Base-by-base conservation (phyloP, 345 rosid genomes). In the Orychophragmus violaceus region DNA sequence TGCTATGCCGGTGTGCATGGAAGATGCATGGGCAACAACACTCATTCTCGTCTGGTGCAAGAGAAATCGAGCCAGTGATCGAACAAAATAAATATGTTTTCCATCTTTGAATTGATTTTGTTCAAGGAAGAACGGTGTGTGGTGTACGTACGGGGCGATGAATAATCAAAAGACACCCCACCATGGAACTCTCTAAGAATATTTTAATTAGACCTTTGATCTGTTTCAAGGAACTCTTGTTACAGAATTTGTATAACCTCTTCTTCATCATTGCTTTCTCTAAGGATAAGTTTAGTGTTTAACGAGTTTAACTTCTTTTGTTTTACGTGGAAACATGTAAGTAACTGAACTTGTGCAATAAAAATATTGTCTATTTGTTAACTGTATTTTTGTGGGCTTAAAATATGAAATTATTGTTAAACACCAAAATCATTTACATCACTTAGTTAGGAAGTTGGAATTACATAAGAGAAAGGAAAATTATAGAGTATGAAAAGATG, bases 21-120 rank as follows among this genome's bases (percentile, higher is more conserved):
- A 72, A 60, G 78, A 30, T 74, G 78, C 59, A 74, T 74, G 78
- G 78, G 78, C 0, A 74, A 66, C 44, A 60, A 42, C 57, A 16
- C 49, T 37, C 64, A 59, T 37, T 27, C 64, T 37, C 64, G 64
- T 14, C 64, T 59, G 19, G 5, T 59, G 28, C 64, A 37, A 39
- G 64, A 59, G 33, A 59, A 59, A 57, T 8, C 64, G n/a, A 59
- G 33, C 49, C 64, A 59, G 49, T 59, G 49, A 36, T 37, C 11
- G 19, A 57, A 14, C 33, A 29, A 56, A 67, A 37, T n/a, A 4
- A 53, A 22, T 16, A 5, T 60, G 25, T 52, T 59, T 61, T 27
- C 12, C 18, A 29, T 69, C 23, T 67, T 24, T 49, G 30, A 32
- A 22, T 2, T 59, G 29, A 36, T 35, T 32, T 57, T 21, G 46